Evolutionary conservation across 768 basidiomycete genomes (phyloP), one percentile per base, ranked within the genome.

Genomic region (Cystobasidiopsis lactophilus): DNA sequence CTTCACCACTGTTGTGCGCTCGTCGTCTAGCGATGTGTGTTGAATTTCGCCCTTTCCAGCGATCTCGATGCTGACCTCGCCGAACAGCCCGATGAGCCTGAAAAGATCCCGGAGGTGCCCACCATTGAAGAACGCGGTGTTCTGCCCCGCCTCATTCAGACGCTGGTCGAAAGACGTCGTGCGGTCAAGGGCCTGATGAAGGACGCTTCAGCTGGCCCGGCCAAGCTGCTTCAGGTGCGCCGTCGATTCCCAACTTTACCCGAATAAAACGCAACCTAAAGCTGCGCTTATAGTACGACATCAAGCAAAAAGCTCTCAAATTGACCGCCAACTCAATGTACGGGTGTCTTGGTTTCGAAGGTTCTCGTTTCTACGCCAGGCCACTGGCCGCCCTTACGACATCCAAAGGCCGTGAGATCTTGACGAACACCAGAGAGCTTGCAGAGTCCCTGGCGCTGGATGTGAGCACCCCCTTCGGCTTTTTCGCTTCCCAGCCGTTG

Each of bases 241-340:
- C 18, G n/a, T n/a, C n/a, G n/a, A n/a, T n/a, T n/a, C n/a, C n/a
- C n/a, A n/a, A n/a, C n/a, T n/a, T n/a, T n/a, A 9, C 5, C 27
- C 16, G 14, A 13, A 13, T 21, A 13, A 27, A 38, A 7, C 35
- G 23, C 33, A 9, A 41, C 19, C 19, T 33, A 40, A 35, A 19
- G 16, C 29, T 16, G 2, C 5, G 23, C 18, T 23, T 16, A 1
- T 62, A 95, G 84, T 96, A 80, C 63, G 88, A 98, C 62, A 93
- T 96, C 69, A 88, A 86, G 64, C 93, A 98, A 60, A 79, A 84
- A 66, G 93, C 93, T 1, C 72, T 96, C 47, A 96, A 96, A 69
- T 77, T 96, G 31, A 98, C 93, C 3, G 93, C 93, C 46, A 96
- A 98, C 70, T 89, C 85, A 72, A 98, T 96, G 93, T 98, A 98